A percentile compares a stretch with the other conserved stretches of the same genome.
Conservation (phyloP, 441 rosid species). For the Hura crepitans region DNA sequence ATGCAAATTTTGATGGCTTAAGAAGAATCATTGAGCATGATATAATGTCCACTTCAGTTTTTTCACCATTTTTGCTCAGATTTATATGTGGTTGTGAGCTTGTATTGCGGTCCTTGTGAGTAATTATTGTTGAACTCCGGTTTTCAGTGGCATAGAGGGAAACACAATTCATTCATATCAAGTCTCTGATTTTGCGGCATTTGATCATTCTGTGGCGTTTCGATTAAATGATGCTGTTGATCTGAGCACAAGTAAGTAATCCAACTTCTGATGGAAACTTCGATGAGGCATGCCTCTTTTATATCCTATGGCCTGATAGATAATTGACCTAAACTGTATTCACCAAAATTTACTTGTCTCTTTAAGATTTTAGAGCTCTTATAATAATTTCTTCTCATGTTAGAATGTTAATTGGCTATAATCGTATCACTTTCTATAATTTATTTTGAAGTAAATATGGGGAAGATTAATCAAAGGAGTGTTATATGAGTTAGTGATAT, state of each 20-base stretch:
- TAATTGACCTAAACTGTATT: background rate
- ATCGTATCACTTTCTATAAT: background rate
- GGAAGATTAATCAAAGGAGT: background rate
- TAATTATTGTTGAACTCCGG: slow-evolving; percentile 22
- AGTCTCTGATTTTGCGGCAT: slow-evolving; percentile 36
- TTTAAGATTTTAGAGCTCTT: background rate
- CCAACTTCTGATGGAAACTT: slow-evolving; percentile 12
- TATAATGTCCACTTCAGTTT: background rate
- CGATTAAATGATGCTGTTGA: slow-evolving; percentile 36
- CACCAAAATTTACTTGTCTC: background rate
- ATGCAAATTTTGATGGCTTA: background rate
- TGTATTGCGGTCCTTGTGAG: background rate
- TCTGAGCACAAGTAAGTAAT: slow-evolving; percentile 42
- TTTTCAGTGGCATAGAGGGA: slow-evolving; percentile 35
- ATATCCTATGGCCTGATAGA: background rate
- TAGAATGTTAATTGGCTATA: background rate
- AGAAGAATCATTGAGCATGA: background rate
- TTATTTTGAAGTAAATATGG: background rate
- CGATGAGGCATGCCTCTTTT: background rate
- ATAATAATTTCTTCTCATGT: background rate
- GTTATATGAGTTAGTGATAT: background rate
- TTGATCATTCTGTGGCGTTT: slow-evolving; percentile 38
- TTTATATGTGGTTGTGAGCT: background rate
- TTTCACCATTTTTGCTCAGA: background rate
- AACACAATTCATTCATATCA: slow-evolving; percentile 30